phyloP scores from a whole-genome alignment of 2,329 filamentous ascomycete species.

The Herpotrichia juniperi region DNA sequence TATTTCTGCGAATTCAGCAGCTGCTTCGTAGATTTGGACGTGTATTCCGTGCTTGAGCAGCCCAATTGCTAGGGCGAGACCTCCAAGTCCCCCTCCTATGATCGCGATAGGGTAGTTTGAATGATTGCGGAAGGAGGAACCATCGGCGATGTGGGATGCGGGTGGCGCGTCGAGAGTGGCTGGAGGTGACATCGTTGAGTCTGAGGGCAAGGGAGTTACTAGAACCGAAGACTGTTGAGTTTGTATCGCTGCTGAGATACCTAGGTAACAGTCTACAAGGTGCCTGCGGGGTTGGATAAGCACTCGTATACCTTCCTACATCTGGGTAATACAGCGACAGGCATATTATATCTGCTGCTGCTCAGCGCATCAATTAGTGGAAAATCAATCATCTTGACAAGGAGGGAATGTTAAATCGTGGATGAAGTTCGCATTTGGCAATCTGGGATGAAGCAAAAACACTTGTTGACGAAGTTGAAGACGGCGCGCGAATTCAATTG shows the following conservation, averaged over 20 bases:
- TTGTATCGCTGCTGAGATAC: too few species aligned
- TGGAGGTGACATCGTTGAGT: not conserved
- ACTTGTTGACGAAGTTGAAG: too few species aligned
- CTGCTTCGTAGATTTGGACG: conserved; percentile 35
- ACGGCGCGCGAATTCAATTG: too few species aligned
- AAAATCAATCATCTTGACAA: too few species aligned
- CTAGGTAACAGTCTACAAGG: too few species aligned
- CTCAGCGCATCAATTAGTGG: too few species aligned
- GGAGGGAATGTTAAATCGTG: too few species aligned
- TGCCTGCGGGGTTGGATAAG: not conserved
- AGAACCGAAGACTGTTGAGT: too few species aligned
- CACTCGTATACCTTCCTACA: not conserved
- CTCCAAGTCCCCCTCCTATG: conserved; percentile 35
- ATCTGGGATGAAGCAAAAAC: too few species aligned
- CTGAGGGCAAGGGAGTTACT: too few species aligned
- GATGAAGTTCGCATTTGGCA: too few species aligned
- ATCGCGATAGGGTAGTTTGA: conserved; percentile 29
- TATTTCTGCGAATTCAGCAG: conserved; percentile 28
- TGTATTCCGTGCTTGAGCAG: conserved; percentile 30
- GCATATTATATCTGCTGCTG: not conserved
- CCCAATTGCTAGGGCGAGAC: conserved; percentile 34
- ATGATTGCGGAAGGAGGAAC: not conserved
- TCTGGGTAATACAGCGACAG: not conserved
- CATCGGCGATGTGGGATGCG: too few species aligned
- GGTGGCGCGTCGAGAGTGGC: not conserved